Percentiles rank a stretch among this genome's conserved stretches.
Evolutionary conservation across 495 filamentous ascomycete genomes (phyloP).

Genomic region (Echria macrotheca): DNA sequence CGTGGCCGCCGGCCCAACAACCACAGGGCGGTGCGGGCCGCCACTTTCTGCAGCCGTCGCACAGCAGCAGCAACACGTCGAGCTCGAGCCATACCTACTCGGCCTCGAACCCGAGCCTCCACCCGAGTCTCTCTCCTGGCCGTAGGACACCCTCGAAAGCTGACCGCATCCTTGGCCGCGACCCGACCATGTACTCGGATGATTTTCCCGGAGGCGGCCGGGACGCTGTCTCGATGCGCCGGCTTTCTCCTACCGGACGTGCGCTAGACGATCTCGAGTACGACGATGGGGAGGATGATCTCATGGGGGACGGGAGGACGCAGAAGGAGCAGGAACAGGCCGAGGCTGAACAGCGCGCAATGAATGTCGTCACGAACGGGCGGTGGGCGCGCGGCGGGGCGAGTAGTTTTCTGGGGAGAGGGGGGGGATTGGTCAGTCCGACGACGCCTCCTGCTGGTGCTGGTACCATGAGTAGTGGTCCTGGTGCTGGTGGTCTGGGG

Average conservation of each 20-base stretch:
- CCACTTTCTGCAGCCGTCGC: slow-evolving; percentile 23
- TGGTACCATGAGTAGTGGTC: too few species aligned
- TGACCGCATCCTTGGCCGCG: slow-evolving; percentile 45
- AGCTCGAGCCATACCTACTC: too few species aligned
- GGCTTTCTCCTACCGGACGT: slow-evolving; percentile 34
- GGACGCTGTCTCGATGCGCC: slow-evolving; percentile 35
- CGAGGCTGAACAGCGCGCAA: slow-evolving; percentile 34
- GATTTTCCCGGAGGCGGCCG: slow-evolving; percentile 1
- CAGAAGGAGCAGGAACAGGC: slow-evolving; percentile 4
- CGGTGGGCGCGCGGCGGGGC: slow-evolving; percentile 28
- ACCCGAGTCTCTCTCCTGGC: slow-evolving; percentile 4
- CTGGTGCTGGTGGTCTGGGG: too few species aligned
- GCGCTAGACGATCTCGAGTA: slow-evolving; percentile 30
- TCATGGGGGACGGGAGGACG: slow-evolving; percentile 10
- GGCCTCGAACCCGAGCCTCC: too few species aligned
- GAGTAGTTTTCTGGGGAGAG: too few species aligned
- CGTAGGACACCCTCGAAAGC: slow-evolving; percentile 40
- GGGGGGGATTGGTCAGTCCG: too few species aligned
- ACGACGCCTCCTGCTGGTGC: too few species aligned
- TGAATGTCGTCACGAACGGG: slow-evolving; percentile 42
- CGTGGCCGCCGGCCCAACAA: slow-evolving; percentile 9
- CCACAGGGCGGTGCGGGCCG: slow-evolving; percentile 25
- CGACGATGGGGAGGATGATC: slow-evolving; percentile 21
- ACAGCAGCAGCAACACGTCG: slow-evolving; percentile 4
- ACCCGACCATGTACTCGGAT: slow-evolving; percentile 44